A percentile compares a stretch with the other conserved stretches of the same genome.
phyloP scores from a whole-genome alignment of 2,329 filamentous ascomycete genomes.

The Chalara sp. region DNA sequence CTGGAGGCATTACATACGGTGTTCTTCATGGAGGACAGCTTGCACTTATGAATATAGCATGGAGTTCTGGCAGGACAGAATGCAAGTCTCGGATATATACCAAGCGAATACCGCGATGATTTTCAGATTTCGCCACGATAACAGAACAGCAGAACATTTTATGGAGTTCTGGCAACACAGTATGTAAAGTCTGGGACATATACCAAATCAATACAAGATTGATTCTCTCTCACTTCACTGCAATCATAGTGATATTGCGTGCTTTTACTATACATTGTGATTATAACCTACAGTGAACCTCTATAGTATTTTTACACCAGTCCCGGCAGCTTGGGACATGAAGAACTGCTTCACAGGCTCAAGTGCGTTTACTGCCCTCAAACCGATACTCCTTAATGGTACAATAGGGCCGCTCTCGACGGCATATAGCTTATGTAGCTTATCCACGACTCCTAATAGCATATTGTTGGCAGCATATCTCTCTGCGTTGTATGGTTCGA shows the following conservation, averaged over 20 bases:
- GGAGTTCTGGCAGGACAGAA: not conserved
- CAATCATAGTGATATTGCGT: no score
- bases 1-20: not conserved
- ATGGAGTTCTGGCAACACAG: no score
- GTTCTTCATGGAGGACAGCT: not conserved
- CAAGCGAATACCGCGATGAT: no score
- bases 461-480: conserved; percentile 77
- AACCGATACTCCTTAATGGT: conserved; percentile 67
- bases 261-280: no score
- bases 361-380: conserved; percentile 69
- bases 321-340: conserved; percentile 66
- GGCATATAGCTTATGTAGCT: conserved; percentile 89
- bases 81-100: no score
- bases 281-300: not conserved
- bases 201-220: no score
- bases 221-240: no score
- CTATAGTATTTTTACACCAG: conserved; percentile 39
- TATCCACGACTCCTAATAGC: conserved; percentile 75
- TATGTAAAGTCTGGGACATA: no score
- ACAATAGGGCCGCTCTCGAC: conserved; percentile 73
- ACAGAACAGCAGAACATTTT: no score
- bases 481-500: conserved; percentile 76
- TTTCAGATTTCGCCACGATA: no score
- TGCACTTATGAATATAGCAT: not conserved
- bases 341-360: conserved; percentile 74